These are phyloP conservation scores for Flaveria sonorensis DNA, from an alignment of 129 eudicot genomes.

Conservation along the genomic window DNA sequence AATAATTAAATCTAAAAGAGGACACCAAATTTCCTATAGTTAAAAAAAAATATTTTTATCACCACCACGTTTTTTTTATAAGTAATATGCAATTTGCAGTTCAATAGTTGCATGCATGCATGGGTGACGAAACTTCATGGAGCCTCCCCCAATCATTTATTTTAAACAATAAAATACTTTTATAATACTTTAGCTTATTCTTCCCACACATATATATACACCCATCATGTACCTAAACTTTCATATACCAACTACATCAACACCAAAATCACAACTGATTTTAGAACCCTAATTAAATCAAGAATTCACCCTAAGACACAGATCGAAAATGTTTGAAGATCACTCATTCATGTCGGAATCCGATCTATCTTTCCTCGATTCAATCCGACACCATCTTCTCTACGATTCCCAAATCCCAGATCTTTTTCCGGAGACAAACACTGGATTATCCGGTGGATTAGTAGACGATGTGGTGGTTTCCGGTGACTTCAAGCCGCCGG, in stretches of 20 bases:
- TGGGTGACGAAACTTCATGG: not conserved
- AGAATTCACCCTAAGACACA: not conserved
- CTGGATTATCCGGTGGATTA: not conserved
- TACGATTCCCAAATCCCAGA: conserved; percentile 36
- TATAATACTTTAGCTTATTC: not conserved
- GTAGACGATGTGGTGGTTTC: not conserved
- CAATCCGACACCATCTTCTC: conserved; percentile 45
- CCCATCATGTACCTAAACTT: conserved; percentile 8
- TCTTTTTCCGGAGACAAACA: conserved; percentile 25
- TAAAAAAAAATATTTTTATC: not conserved
- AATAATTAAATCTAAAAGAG: not conserved
- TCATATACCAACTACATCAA: conserved; percentile 17
- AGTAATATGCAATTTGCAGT: not conserved
- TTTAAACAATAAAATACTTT: too few species aligned
- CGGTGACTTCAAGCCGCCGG: conserved; percentile 1
- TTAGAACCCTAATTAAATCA: conserved; percentile 18
- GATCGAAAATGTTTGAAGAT: conserved; percentile 30
- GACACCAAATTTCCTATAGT: not conserved
- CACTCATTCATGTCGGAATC: conserved; percentile 35
- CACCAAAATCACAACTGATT: conserved; percentile 20
- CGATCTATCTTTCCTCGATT: conserved; percentile 47
- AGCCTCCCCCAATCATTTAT: not conserved
- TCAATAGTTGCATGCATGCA: not conserved
- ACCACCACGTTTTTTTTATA: not conserved
- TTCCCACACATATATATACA: conserved; percentile 16